These are phyloP conservation scores for Periglandula ipomoeae DNA, from an alignment of 2,329 filamentous ascomycete species.

Conservation along the genomic window DNA sequence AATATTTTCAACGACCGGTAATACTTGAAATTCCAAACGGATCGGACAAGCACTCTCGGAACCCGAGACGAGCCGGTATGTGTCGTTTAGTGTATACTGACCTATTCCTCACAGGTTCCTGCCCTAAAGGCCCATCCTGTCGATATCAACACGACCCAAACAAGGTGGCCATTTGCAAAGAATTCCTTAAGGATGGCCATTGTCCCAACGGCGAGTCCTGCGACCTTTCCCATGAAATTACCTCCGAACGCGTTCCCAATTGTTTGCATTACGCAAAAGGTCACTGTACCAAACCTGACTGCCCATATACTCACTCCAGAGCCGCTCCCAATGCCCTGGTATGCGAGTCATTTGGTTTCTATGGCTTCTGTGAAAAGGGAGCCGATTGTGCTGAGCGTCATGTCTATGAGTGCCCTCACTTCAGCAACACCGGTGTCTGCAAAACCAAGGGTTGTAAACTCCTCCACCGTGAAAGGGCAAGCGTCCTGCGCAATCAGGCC, in stretches of 20 bases:
- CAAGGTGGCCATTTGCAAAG: slow-evolving; percentile 86
- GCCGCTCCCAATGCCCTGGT: slow-evolving; percentile 70
- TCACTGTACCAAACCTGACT: slow-evolving; percentile 78
- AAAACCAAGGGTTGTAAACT: slow-evolving; percentile 73
- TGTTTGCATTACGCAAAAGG: slow-evolving; percentile 88
- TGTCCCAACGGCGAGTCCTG: slow-evolving; percentile 73
- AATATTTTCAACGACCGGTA: slow-evolving; percentile 61
- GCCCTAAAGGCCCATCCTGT: slow-evolving; percentile 71
- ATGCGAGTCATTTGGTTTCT: slow-evolving; percentile 73
- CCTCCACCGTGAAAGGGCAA: slow-evolving; percentile 80
- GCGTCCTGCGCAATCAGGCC: slow-evolving; percentile 61
- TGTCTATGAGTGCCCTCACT: slow-evolving; percentile 88
- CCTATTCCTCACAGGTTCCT: slow-evolving; percentile 57
- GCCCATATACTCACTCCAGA: slow-evolving; percentile 78
- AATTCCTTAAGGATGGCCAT: slow-evolving; percentile 68
- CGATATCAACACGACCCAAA: slow-evolving; percentile 73
- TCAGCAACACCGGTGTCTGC: slow-evolving; percentile 84
- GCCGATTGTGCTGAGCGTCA: slow-evolving; percentile 71
- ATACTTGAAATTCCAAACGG: slow-evolving; percentile 34
- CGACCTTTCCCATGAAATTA: slow-evolving; percentile 83
- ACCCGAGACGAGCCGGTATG: slow-evolving; percentile 26
- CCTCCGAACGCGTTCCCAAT: slow-evolving; percentile 72
- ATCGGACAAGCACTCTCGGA: slow-evolving; percentile 12
- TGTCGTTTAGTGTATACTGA: slow-evolving; percentile 34
- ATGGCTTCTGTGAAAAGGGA: slow-evolving; percentile 85